phyloP scores from a whole-genome alignment of 371 early-diverging fungal genomes.

The Rhizopus microsporus region DNA sequence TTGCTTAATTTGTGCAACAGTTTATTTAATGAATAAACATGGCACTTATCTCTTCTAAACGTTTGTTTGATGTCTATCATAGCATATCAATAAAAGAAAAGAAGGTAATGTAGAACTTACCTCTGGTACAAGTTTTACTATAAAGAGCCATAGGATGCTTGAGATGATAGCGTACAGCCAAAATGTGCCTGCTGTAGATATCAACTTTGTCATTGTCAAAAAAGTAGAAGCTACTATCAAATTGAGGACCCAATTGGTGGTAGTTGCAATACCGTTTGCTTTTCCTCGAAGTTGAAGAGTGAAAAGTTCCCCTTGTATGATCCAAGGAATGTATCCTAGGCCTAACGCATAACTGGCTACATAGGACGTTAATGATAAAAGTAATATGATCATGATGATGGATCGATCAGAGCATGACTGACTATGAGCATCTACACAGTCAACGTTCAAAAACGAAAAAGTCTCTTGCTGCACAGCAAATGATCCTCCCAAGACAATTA shows the following conservation, averaged over 20 bases:
- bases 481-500: constrained; percentile 51
- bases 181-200: constrained; percentile 58
- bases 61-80: constrained; percentile 23
- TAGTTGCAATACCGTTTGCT: constrained; percentile 63
- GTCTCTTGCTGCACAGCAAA: constrained; percentile 58
- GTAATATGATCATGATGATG: constrained; percentile 21
- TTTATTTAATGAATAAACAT: constrained; percentile 2
- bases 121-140: constrained; percentile 51
- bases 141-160: constrained; percentile 54
- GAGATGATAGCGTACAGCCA: constrained; percentile 59
- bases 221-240: constrained; percentile 56
- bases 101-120: constrained; percentile 15
- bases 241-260: constrained; percentile 61
- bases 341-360: constrained; percentile 66
- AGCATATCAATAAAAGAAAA: background rate
- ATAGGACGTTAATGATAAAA: constrained; percentile 44
- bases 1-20: background rate
- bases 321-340: constrained; percentile 59
- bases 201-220: constrained; percentile 51
- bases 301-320: constrained; percentile 65
- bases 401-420: constrained; percentile 29
- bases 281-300: constrained; percentile 56
- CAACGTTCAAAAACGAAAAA: constrained; percentile 42
- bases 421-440: constrained; percentile 38
- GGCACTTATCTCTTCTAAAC: constrained; percentile 21